These are phyloP conservation scores for Phytopythium ostracodes DNA, from an alignment of 352 stramenopile genomes.

Conservation along the genomic window DNA sequence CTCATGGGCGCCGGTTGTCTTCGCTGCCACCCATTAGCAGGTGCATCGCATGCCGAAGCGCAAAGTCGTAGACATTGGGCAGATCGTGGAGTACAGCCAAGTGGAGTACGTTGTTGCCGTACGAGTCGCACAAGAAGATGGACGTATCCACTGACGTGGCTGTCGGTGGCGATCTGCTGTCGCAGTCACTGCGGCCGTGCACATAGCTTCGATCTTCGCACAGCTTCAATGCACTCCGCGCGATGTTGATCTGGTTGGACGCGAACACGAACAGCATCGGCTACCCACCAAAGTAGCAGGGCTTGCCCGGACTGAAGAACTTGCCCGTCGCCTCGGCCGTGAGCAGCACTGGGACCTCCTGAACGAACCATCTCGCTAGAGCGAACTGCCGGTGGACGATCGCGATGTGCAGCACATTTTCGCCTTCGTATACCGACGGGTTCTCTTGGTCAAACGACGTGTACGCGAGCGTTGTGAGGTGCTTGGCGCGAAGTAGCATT, in stretches of 20 bases:
- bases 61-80: conserved; percentile 54
- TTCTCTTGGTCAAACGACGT: conserved; percentile 19
- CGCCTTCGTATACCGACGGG: conserved; percentile 49
- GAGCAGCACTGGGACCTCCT: conserved; percentile 31
- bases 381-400: conserved; percentile 45
- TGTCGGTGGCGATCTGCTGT: conserved; percentile 6
- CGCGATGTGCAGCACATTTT: conserved; percentile 64
- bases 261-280: conserved; percentile 55
- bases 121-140: conserved; percentile 49
- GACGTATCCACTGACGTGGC: conserved; percentile 12
- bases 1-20: not conserved
- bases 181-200: conserved; percentile 10
- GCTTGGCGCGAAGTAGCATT: conserved; percentile 26
- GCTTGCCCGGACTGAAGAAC: conserved; percentile 45
- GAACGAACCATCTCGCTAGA: conserved; percentile 39
- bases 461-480: conserved; percentile 37
- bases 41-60: conserved; percentile 41
- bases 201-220: not conserved
- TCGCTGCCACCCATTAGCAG: conserved; percentile 12
- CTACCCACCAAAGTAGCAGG: conserved; percentile 60
- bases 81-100: conserved; percentile 56
- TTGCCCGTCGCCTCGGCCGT: conserved; percentile 39
- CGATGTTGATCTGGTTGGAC: conserved; percentile 42
- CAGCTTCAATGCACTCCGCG: not conserved
- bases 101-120: conserved; percentile 63